A percentile compares a stretch with the other conserved stretches of the same genome.
phyloP scores from a whole-genome alignment of 306 rosid genomes.

The Prunus kanzakura region DNA sequence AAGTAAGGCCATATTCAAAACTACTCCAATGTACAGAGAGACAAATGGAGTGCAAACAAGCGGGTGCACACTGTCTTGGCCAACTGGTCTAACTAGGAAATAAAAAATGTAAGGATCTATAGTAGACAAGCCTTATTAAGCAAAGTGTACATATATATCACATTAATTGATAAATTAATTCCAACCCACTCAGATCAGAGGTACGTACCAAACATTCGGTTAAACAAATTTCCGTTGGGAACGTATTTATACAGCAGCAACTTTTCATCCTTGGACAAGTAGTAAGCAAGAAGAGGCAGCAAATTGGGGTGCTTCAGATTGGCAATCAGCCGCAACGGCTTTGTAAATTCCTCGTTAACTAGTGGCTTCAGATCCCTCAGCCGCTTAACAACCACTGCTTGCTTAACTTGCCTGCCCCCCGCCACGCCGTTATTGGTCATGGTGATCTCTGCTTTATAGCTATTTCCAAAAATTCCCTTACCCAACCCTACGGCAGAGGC shows the following conservation, averaged over 20 bases:
- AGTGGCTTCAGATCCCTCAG: conserved; percentile 67
- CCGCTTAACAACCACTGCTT: conserved; percentile 66
- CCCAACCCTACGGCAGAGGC: conserved; percentile 87
- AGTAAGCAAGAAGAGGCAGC: conserved; percentile 67
- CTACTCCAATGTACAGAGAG: too few species aligned
- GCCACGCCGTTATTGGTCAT: background rate
- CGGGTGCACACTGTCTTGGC: too few species aligned
- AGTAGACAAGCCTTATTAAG: background rate
- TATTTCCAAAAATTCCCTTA: conserved; percentile 63
- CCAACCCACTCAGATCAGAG: background rate
- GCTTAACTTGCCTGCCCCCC: conserved; percentile 15
- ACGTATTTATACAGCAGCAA: conserved; percentile 54
- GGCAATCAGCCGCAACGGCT: conserved; percentile 43
- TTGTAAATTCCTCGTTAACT: conserved; percentile 45
- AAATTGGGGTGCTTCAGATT: conserved; percentile 53
- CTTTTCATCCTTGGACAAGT: conserved; percentile 59
- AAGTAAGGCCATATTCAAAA: too few species aligned
- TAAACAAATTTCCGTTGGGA: conserved; percentile 59
- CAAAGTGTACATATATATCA: too few species aligned
- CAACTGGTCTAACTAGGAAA: too few species aligned
- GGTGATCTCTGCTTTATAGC: conserved; percentile 59
- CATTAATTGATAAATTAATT: background rate
- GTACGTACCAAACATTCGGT: conserved; percentile 57
- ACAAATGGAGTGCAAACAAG: too few species aligned
- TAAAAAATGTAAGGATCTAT: too few species aligned